Base-by-base conservation (phyloP, 495 filamentous ascomycete species). In the Podospora comata region DNA sequence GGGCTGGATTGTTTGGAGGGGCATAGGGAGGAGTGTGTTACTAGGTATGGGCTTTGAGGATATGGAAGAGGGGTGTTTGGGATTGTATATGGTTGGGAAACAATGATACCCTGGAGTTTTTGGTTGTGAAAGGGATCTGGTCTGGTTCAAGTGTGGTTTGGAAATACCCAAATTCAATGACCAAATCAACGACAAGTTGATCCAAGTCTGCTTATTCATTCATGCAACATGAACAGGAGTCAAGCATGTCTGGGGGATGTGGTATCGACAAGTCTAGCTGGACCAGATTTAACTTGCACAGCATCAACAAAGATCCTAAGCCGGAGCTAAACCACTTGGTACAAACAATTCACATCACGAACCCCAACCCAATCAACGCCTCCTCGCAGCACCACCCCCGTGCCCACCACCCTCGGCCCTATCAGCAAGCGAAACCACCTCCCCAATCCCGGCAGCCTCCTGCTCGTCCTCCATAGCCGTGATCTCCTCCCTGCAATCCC, bases 401-500 rank as follows among this genome's bases (percentile, higher is more conserved):
- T 86, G 87, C 66, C 75, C 79, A 67, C 78, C 81, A 13, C 71
- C 82, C 15, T 86, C 87, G 28, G 79, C 79, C 69, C 87, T 83
- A 67, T 97, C 93, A 67, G 86, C 87, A 63, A 97, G 83, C 76
- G 88, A 95, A 28, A 99, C 91, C 28, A 99, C 91, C 79, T 99
- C 95, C 6, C 93, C 91, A 79, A 97, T 97, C 19, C 95, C 95
- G 30, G 94, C 92, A 54, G 91, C 93, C 79, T 97, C 93, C 78
- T 97, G 94, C 79, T 97, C 94, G 79, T 97, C 94, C 79, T 99
- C 95, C 70, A 97, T 81, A 7, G 89, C 91, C 67, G 88, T 90
- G 69, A 99, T 91, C 80, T 99, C 95, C 79, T 99, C 95, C 72
- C 95, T 84, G 76, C 91, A 94, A 82, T 97, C 95, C 95, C 95